phyloP scores from a whole-genome alignment of 352 stramenopile species.

The Elongisporangium anandrum region DNA sequence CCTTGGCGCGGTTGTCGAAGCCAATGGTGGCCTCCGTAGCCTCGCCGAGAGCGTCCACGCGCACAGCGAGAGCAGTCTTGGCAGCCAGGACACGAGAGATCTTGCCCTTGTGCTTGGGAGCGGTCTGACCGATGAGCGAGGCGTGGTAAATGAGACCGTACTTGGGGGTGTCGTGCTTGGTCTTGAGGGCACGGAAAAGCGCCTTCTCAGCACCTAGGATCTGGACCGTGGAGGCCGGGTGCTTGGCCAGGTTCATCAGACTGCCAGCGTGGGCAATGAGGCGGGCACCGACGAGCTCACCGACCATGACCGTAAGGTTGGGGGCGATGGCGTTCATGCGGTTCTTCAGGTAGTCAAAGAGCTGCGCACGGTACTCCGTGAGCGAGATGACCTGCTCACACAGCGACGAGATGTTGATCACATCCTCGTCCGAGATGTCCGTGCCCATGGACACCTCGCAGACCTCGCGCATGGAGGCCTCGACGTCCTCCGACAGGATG shows the following conservation, averaged over 20 bases:
- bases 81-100: constrained; percentile 98
- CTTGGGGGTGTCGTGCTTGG: constrained; percentile 99
- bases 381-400: constrained; percentile 90
- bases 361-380: constrained; percentile 90
- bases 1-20: constrained; percentile 97
- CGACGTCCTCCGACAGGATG: constrained; percentile 88
- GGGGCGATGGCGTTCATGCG: constrained; percentile 99
- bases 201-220: constrained; percentile 99
- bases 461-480: constrained; percentile 95
- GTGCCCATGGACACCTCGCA: constrained; percentile 99
- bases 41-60: constrained; percentile 99
- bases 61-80: constrained; percentile 98
- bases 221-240: constrained; percentile 97
- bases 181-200: constrained; percentile 99
- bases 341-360: constrained; percentile 99
- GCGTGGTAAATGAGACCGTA: constrained; percentile 99
- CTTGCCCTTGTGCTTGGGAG: constrained; percentile 99
- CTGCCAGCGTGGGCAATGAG: constrained; percentile 99
- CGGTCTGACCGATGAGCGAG: constrained; percentile 98
- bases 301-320: constrained; percentile 99
- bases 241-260: constrained; percentile 99
- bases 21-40: constrained; percentile 94
- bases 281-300: constrained; percentile 97
- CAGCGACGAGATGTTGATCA: constrained; percentile 95
- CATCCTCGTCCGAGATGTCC: constrained; percentile 98